Percentiles rank a stretch among this genome's conserved stretches.
Evolutionary conservation across 352 stramenopile species (phyloP).

Genomic region (Phytophthora crassamura): DNA sequence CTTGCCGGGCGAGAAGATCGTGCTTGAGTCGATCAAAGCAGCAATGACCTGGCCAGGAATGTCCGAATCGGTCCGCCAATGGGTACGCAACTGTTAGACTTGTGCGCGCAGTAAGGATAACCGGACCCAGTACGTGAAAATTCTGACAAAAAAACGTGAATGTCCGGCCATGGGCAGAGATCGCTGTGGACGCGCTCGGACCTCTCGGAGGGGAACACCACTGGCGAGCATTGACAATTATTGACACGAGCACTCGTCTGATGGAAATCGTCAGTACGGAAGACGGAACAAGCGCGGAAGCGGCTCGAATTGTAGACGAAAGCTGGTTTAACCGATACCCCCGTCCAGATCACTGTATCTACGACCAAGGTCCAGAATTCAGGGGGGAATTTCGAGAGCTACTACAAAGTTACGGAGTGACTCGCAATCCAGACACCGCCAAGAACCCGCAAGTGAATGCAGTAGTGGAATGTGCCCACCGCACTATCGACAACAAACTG

Average conservation of each 20-base stretch:
- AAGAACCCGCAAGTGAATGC: slow-evolving; percentile 14
- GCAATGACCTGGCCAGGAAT: slow-evolving; percentile 1
- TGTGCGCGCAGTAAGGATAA: slow-evolving; percentile 3
- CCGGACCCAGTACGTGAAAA: not conserved
- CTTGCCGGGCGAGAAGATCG: not conserved
- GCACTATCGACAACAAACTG: slow-evolving; percentile 1
- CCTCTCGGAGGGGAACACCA: not conserved
- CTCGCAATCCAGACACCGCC: not conserved
- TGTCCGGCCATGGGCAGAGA: slow-evolving; percentile 6
- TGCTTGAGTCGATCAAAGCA: slow-evolving; percentile 8
- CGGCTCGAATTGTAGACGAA: slow-evolving; percentile 7
- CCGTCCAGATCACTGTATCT: slow-evolving; percentile 6
- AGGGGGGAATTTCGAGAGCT: not conserved
- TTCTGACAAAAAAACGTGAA: not conserved
- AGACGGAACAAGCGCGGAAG: slow-evolving; percentile 6
- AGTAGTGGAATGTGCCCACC: not conserved
- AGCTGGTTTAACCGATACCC: slow-evolving; percentile 11
- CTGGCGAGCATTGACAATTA: not conserved
- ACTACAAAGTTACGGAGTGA: slow-evolving; percentile 3
- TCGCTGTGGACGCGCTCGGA: not conserved
- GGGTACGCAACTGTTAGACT: not conserved
- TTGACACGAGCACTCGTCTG: slow-evolving; percentile 1
- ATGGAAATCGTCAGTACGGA: not conserved
- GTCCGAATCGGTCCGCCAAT: not conserved
- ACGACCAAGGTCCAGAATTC: slow-evolving; percentile 10